Base-by-base conservation (phyloP, 768 basidiomycete species). In the Pleurotus platypus region DNA sequence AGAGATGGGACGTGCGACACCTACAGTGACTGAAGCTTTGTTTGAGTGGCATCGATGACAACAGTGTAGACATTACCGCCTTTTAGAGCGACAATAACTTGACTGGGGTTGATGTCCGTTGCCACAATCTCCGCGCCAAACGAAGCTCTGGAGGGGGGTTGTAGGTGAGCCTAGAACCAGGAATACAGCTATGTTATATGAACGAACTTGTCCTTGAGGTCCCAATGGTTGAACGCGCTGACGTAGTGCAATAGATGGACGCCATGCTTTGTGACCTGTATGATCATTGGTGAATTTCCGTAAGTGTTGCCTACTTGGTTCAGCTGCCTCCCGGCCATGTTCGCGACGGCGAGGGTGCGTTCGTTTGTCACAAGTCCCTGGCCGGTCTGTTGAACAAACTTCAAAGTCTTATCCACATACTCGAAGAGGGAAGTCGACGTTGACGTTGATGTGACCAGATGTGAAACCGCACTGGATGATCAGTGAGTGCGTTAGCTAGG, bases 211-310 rank as follows among this genome's bases (percentile, higher is more conserved):
- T 54, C 51, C 22, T 66, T 12, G 13, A n/a, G 49, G 40, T 53
- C 59, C 45, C 62, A 85, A n/a, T 70, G 62, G 4, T 70, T 70
- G 7, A 81, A 60, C 3, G 64, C 64, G 1, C 68, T 38, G 60
- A 90, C 82, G 63, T 78, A 82, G 60, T 87, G 79, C 4, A 90
- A 67, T 18, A 91, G 69, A 18, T 73, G 66, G 4, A 85, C 78
- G 4, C 78, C 81, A 15, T 71, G 73, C 4, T 80, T 70, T 1
- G 90, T 90, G 13, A 94, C 86, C 69, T 95, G 94, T 0, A 92
- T 79, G 6, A 87, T 75, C 4, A 82, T 69, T n/a, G 77, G 67
- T 0, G 86, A 84, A 49, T 82, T 72, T 46, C 63, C 53, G 55
- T 80, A 79, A n/a, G 56, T 64, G 1, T 60, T 60, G 22, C 63